phyloP scores from a whole-genome alignment of 2,329 filamentous ascomycete species.

The Paracamarosporium sp. region DNA sequence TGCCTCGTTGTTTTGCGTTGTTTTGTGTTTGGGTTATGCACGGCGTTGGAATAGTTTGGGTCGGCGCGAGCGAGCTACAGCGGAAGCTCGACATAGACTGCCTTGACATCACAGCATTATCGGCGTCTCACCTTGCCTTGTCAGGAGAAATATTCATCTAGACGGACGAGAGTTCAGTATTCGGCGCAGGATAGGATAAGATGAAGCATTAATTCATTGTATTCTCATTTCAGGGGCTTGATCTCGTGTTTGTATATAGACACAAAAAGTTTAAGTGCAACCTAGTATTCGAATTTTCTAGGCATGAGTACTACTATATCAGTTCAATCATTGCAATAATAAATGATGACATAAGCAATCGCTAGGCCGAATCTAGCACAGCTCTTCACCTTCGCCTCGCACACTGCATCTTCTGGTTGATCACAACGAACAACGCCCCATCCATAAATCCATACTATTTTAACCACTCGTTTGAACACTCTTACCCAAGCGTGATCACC shows the following conservation, averaged over 20 bases:
- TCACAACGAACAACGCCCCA: neutral
- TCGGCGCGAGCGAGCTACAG: constrained; percentile 5
- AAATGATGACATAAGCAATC: neutral
- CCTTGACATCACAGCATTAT: constrained; percentile 2
- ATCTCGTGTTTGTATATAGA: no score
- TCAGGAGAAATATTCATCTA: neutral
- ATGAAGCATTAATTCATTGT: neutral
- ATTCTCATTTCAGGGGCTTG: neutral
- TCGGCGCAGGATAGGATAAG: constrained; percentile 2
- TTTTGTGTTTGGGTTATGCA: neutral
- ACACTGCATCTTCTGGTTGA: neutral
- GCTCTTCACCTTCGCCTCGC: neutral
- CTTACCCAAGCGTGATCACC: neutral
- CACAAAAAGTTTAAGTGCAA: no score
- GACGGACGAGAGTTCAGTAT: neutral
- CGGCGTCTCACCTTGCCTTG: constrained; percentile 2
- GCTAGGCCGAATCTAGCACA: neutral
- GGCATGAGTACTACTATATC: neutral
- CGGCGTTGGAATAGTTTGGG: constrained; percentile 5
- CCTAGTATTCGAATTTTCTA: no score
- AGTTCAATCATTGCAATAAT: no score
- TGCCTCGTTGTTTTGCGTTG: neutral
- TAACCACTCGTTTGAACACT: neutral
- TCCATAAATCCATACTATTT: neutral
- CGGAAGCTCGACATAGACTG: constrained; percentile 6